Base-by-base conservation (phyloP, 257 asterid genomes). In the Scutellaria minor region DNA sequence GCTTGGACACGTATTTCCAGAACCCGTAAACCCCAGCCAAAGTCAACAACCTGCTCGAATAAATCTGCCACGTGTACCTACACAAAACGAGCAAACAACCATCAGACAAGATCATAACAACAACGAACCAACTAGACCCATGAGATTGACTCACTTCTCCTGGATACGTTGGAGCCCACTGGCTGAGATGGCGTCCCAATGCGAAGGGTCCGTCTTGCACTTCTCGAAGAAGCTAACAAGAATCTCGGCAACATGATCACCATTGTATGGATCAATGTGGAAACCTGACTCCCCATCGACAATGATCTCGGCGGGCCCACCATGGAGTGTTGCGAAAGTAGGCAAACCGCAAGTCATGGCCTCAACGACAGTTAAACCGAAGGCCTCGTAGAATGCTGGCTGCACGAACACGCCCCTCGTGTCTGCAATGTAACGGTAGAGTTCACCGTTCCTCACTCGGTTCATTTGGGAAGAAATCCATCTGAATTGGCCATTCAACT, bases 401-500 rank as follows among this genome's bases (percentile, higher is more conserved):
- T 95, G 99, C 80, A 95, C 98, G 9, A 95, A 95, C 6, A 79
- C 91, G 0, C 99, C 99, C 15, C 51, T 83, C 0, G 90, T 87
- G 86, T 95, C 98, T 2, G 96, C 95, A 22, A 95, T 90, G 86
- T 35, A 92, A 14, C 98, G 94, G 81, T 92, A 95, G 71, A 95
- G 93, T 75, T 95, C 99, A 0, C 98, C 99, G 13, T 95, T 95
- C 77, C 98, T 85, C 24, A 90, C 94, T 0, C 98, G 89, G 92
- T 95, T 92, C 98, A 92, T 95, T 78, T 95, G 99, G 35, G 99
- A 92, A 31, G 99, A 92, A 71, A 95, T 95, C 99, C 98, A 95
- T 75, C 97, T 71, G 88, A 95, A 92, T 14, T 92, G 97, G 27
- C 98, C 98, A 0, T 92, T 87, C 45, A 95, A 79, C 1, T 86